Percentiles rank a stretch among this genome's conserved stretches.
Evolutionary conservation across 495 filamentous ascomycete species (phyloP).

Genomic region (Sabuloglossum arenarium): DNA sequence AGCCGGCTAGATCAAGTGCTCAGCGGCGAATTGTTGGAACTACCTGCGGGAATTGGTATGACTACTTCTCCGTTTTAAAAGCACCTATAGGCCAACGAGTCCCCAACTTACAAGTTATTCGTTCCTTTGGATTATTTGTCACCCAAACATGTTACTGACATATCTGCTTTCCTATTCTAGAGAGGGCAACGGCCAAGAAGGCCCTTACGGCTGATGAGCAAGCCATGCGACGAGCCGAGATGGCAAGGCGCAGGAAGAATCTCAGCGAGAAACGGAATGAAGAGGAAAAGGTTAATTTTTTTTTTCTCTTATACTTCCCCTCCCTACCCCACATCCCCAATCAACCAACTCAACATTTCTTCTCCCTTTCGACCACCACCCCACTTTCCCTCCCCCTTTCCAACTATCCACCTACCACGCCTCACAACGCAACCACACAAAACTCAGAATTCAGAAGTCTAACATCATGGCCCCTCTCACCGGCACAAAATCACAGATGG

Average conservation of each 20-base stretch:
- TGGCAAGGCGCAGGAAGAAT: constrained; percentile 87
- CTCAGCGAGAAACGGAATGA: constrained; percentile 96
- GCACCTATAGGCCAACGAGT: not conserved
- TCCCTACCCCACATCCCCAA: not conserved
- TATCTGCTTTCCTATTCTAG: constrained; percentile 11
- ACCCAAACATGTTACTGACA: not conserved
- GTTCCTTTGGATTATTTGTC: not conserved
- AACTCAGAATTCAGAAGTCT: not conserved
- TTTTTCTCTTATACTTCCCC: not conserved
- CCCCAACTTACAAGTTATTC: not conserved
- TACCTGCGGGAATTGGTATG: constrained; percentile 49
- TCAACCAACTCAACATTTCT: constrained; percentile 4
- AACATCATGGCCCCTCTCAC: not conserved
- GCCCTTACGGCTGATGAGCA: constrained; percentile 83
- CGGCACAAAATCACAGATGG: constrained; percentile 38
- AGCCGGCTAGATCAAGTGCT: constrained; percentile 48
- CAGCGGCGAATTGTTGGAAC: constrained; percentile 53
- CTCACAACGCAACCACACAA: too few species aligned
- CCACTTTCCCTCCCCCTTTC: too few species aligned
- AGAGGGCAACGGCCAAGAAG: constrained; percentile 50
- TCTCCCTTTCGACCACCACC: too few species aligned
- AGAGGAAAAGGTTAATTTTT: constrained; percentile 67
- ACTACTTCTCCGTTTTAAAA: not conserved
- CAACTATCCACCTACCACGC: too few species aligned
- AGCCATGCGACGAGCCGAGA: constrained; percentile 85